Conservation (phyloP, 1,284 basidiomycete species). For the Ustilago hordei region DNA sequence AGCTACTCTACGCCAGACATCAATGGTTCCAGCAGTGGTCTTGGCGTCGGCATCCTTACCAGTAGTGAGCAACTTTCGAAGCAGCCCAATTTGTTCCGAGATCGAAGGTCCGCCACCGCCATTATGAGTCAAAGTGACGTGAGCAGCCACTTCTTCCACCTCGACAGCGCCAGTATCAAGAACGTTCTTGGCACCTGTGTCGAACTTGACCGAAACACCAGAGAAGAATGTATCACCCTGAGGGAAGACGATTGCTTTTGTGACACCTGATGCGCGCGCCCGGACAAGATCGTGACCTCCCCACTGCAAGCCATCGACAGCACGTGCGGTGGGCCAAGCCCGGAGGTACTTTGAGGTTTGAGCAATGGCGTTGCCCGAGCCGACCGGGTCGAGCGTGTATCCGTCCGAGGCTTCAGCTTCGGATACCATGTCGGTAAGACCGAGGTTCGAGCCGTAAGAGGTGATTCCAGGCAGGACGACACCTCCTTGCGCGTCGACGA, state of each 20-base stretch:
- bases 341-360: slow-evolving; percentile 20
- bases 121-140: slow-evolving; percentile 75
- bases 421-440: slow-evolving; percentile 58
- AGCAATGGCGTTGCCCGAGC: slow-evolving; percentile 8
- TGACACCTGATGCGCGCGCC: slow-evolving; percentile 74
- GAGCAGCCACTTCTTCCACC: slow-evolving; percentile 78
- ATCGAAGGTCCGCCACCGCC: slow-evolving; percentile 72
- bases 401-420: slow-evolving; percentile 58
- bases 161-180: slow-evolving; percentile 78
- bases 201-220: slow-evolving; percentile 71
- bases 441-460: slow-evolving; percentile 57
- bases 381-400: slow-evolving; percentile 25
- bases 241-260: slow-evolving; percentile 74
- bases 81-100: slow-evolving; percentile 78
- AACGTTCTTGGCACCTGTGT: slow-evolving; percentile 37
- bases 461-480: slow-evolving; percentile 50
- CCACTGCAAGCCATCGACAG: slow-evolving; percentile 59
- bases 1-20: slow-evolving; percentile 39
- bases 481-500: slow-evolving; percentile 45
- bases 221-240: slow-evolving; percentile 71
- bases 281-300: slow-evolving; percentile 59
- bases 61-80: slow-evolving; percentile 75
- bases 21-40: slow-evolving; percentile 71
- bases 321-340: slow-evolving; percentile 37
- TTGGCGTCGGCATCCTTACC: slow-evolving; percentile 70